phyloP scores from a whole-genome alignment of 352 stramenopile species.

The Phytopythium montanum region DNA sequence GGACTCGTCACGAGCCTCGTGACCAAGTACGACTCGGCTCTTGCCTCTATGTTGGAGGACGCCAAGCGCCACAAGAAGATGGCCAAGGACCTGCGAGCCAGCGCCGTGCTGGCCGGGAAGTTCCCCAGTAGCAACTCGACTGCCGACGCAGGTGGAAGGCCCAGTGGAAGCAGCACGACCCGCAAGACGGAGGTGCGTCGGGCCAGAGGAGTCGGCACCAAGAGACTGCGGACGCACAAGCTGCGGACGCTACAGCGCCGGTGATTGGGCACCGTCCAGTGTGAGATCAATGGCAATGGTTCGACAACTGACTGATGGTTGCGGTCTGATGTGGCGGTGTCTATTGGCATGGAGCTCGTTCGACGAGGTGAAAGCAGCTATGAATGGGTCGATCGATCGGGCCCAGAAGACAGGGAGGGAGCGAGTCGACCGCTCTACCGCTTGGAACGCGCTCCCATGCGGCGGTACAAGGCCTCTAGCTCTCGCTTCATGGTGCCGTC shows the following conservation, averaged over 20 bases:
- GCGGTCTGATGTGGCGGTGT: neutral
- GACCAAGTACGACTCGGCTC: conserved; percentile 62
- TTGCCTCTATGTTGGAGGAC: conserved; percentile 63
- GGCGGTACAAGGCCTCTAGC: conserved; percentile 87
- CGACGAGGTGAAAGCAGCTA: neutral
- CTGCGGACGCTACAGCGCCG: conserved; percentile 26
- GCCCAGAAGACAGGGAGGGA: too few relatives aligned
- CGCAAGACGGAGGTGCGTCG: conserved; percentile 15
- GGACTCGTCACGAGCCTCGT: conserved; percentile 75
- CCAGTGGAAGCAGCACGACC: conserved; percentile 1
- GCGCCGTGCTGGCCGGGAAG: conserved; percentile 8
- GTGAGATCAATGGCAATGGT: neutral
- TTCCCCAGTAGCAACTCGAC: conserved; percentile 8
- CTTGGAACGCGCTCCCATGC: conserved; percentile 32
- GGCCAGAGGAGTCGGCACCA: conserved; percentile 34
- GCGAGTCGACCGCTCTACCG: conserved; percentile 13
- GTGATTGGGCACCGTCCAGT: neutral
- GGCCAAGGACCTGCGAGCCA: conserved; percentile 47
- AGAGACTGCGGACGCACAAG: conserved; percentile 59
- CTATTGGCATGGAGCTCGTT: conserved; percentile 1
- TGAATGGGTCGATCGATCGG: neutral
- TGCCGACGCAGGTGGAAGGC: neutral
- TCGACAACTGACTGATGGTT: neutral
- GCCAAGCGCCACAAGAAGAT: conserved; percentile 52
- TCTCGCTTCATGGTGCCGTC: conserved; percentile 94